Percentiles rank a stretch among this genome's conserved stretches.
These are phyloP conservation scores for Ambrosia hybrid DNA, from an alignment of 140 eudicot species.

Conservation along the genomic window DNA sequence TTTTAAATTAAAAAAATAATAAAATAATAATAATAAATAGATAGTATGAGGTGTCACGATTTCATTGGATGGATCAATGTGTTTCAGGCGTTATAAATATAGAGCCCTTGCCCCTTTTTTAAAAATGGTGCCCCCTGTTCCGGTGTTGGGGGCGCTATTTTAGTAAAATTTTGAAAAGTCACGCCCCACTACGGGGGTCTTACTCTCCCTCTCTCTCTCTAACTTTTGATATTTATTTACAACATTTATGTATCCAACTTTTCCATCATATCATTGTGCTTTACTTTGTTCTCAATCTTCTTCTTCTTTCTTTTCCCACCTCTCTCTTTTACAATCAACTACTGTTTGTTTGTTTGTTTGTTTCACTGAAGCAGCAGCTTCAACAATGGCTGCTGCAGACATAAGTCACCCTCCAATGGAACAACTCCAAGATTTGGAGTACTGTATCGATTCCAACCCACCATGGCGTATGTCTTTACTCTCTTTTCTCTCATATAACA, in stretches of 20 bases:
- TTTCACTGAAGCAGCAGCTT: not conserved
- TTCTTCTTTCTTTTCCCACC: not conserved
- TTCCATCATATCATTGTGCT: conserved; percentile 25
- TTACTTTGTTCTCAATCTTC: conserved; percentile 54
- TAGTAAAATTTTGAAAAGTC: too few relatives aligned
- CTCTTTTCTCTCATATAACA: not conserved
- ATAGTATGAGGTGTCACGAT: too few relatives aligned
- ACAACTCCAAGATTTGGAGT: conserved; percentile 96
- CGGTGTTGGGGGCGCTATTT: too few relatives aligned
- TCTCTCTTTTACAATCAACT: not conserved
- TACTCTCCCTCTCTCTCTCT: conserved; percentile 27
- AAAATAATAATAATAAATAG: too few relatives aligned
- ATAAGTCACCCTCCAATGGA: conserved; percentile 91
- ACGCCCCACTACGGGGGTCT: too few relatives aligned
- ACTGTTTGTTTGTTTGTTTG: too few relatives aligned
- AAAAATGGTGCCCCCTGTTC: too few relatives aligned
- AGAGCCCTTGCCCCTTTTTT: too few relatives aligned
- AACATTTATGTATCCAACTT: conserved; percentile 20
- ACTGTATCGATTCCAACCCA: conserved; percentile 96
- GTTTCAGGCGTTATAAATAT: too few relatives aligned
- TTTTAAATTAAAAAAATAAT: too few relatives aligned
- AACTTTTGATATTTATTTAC: conserved; percentile 26
- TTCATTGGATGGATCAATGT: too few relatives aligned
- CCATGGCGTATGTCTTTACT: conserved; percentile 77
- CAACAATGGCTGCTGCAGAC: conserved; percentile 72